Conservation (phyloP, 495 filamentous ascomycete genomes). For the Neurospora sp. region DNA sequence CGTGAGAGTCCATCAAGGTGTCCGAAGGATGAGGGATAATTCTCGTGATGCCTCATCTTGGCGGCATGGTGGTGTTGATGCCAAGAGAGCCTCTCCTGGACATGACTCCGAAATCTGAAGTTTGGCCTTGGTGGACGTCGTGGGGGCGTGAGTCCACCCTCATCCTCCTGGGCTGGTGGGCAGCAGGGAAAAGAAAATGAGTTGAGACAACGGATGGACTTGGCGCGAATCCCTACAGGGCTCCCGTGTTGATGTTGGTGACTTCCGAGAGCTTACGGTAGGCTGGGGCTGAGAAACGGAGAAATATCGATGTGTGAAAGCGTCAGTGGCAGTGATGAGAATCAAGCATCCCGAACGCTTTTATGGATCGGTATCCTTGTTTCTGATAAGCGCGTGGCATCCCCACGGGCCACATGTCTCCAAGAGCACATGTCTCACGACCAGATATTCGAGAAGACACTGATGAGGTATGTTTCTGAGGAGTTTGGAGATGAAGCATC, state of each 20-base stretch:
- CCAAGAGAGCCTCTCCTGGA: neutral
- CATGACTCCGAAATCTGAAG: neutral
- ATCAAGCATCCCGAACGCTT: neutral
- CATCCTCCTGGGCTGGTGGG: neutral
- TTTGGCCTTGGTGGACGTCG: neutral
- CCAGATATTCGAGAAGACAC: neutral
- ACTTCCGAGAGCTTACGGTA: neutral
- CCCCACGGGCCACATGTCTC: neutral
- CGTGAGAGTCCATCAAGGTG: constrained; percentile 2
- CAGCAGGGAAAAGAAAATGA: neutral
- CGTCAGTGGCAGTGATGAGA: neutral
- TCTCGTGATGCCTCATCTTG: neutral
- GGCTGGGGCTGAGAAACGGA: neutral
- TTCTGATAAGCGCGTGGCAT: neutral
- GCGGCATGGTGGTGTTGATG: neutral
- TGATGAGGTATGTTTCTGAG: neutral
- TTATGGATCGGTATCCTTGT: neutral
- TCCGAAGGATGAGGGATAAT: neutral
- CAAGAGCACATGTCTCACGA: neutral
- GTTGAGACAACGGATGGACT: neutral
- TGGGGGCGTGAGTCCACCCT: neutral
- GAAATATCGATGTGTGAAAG: neutral
- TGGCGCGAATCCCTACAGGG: neutral
- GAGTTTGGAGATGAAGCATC: neutral
- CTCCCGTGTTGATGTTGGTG: neutral